Evolutionary conservation across 169 alveolate species (phyloP), one percentile per base, ranked within the genome.

Genomic region (Toxoplasma gondii): DNA sequence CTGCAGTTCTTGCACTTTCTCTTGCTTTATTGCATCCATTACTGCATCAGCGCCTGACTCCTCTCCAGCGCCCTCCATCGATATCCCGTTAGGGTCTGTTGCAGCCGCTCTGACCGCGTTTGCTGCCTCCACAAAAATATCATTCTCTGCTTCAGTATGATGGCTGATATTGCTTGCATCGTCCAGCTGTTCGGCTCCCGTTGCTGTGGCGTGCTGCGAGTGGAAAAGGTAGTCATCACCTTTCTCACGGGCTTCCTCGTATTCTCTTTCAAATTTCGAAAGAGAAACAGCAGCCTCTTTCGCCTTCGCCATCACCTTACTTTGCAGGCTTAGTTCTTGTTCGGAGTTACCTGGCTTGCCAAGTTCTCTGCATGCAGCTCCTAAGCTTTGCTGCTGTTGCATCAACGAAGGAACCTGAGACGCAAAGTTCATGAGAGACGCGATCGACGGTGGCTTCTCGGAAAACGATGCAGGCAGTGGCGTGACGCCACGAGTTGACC

Each of bases 401-500:
- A 74, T 36, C 24, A 74, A 44, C 1, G 84, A 17, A 74, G 84
- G 84, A 22, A 74, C 44, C n/a, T 74, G 84, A 74, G 84, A 31
- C 19, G 84, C 84, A 36, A 74, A 74, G 84, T 74, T 74, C 84
- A 74, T n/a, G 39, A 74, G 84, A 2, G 84, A 31, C 39, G 84
- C 44, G 5, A 36, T 36, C 10, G 45, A 34, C 1, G 84, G 84
- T 1, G 84, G 84, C 84, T 74, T 74, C 2, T 74, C 84, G 24
- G 84, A 74, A 31, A 74, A 74, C 84, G 84, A 74, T 31, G 84
- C 84, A 74, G 84, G 84, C 44, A 74, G 84, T 36, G 84, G 84
- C 39, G 84, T 74, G 45, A 36, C 44, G 43, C 24, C 84, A 12
- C 84, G 84, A 36, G 39, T 74, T 1, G 10, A 7, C 24, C 84